These are phyloP conservation scores for Aspergillus sp. DNA, from an alignment of 2,329 filamentous ascomycete species.

Conservation along the genomic window DNA sequence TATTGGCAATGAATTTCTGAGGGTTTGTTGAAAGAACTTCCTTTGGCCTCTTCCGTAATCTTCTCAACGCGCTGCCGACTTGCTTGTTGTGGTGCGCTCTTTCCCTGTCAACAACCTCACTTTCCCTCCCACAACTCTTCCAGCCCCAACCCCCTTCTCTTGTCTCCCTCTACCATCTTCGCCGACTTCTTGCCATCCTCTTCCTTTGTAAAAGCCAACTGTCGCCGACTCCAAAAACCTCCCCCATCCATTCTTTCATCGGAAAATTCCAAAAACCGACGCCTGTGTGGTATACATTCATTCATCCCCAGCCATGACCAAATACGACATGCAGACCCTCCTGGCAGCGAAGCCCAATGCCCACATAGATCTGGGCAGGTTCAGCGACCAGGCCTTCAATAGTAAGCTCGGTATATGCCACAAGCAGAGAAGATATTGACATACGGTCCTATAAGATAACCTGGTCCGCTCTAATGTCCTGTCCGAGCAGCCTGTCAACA, in stretches of 20 bases:
- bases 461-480: constrained; percentile 23
- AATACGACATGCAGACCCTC: constrained; percentile 39
- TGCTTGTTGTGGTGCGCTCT: constrained; percentile 7
- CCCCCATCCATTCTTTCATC: constrained; percentile 1
- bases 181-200: constrained; percentile 1
- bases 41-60: background rate
- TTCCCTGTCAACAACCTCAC: constrained; percentile 9
- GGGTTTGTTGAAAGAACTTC: background rate
- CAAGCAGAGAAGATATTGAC: background rate
- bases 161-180: background rate
- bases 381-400: constrained; percentile 28
- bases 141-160: background rate
- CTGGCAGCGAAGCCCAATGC: constrained; percentile 33
- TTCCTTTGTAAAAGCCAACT: constrained; percentile 1
- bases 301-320: constrained; percentile 25
- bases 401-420: constrained; percentile 24
- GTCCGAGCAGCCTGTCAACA: constrained; percentile 27
- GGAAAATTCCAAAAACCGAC: background rate
- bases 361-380: constrained; percentile 25
- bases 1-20: background rate
- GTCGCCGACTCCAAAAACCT: background rate
- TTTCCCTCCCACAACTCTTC: background rate
- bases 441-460: constrained; percentile 20
- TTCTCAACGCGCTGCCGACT: background rate
- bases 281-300: constrained; percentile 1